These are phyloP conservation scores for Metschnikowia baotianmanensis DNA, from an alignment of 805 yeast species.

Conservation along the genomic window DNA sequence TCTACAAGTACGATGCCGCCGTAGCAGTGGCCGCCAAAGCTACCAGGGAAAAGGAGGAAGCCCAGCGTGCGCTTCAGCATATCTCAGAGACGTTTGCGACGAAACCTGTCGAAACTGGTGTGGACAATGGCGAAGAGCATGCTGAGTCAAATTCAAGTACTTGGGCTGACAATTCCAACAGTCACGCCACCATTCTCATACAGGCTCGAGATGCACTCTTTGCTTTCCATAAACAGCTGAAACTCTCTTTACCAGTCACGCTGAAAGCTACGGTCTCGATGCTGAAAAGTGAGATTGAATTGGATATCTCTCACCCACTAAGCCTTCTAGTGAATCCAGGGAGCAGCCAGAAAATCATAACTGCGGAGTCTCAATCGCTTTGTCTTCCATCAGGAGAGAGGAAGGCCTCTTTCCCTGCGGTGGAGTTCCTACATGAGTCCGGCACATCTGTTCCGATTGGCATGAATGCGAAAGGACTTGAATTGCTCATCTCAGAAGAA, in stretches of 20 bases:
- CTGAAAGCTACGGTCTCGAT: constrained; percentile 17
- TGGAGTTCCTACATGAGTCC: constrained; percentile 9
- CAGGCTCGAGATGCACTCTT: constrained; percentile 34
- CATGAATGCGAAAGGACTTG: constrained; percentile 7
- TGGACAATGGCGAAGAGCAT: constrained; percentile 13
- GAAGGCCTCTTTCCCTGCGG: not conserved
- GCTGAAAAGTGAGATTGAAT: constrained; percentile 5
- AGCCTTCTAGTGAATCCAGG: constrained; percentile 6
- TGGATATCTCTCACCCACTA: not conserved
- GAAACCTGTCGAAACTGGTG: not conserved
- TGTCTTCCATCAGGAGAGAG: constrained; percentile 5
- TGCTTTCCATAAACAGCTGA: constrained; percentile 35
- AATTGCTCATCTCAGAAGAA: constrained; percentile 2
- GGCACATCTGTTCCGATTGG: constrained; percentile 6
- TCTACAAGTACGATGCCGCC: constrained; percentile 89
- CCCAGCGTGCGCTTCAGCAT: constrained; percentile 60
- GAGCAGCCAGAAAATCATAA: not conserved
- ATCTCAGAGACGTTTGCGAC: constrained; percentile 34
- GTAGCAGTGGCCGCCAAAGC: constrained; percentile 77
- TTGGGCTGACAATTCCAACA: not conserved
- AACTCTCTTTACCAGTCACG: constrained; percentile 22
- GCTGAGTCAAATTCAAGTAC: not conserved
- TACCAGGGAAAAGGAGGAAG: constrained; percentile 73
- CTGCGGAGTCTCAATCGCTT: constrained; percentile 3
- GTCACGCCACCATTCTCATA: not conserved